phyloP scores from a whole-genome alignment of 352 stramenopile genomes.

The Phytophthora meadii region DNA sequence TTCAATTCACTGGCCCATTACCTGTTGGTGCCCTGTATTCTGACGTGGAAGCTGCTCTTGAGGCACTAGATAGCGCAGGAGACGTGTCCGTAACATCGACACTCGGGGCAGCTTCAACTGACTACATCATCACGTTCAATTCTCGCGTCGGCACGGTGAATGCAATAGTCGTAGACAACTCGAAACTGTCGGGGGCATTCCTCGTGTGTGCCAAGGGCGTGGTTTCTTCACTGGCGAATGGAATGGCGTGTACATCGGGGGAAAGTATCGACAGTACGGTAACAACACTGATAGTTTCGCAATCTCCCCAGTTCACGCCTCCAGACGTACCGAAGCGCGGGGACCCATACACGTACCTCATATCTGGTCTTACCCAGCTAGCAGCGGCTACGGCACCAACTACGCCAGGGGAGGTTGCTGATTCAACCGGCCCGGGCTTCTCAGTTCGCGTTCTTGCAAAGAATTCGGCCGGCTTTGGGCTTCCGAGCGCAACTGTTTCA shows the following conservation, averaged over 20 bases:
- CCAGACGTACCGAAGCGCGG: slow-evolving; percentile 48
- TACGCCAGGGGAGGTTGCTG: slow-evolving; percentile 35
- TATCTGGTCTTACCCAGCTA: slow-evolving; percentile 54
- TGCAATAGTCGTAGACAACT: slow-evolving; percentile 42
- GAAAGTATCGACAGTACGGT: slow-evolving; percentile 55
- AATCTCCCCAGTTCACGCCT: slow-evolving; percentile 46
- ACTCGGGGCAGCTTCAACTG: slow-evolving; percentile 26
- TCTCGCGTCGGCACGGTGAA: slow-evolving; percentile 48
- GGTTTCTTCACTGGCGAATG: slow-evolving; percentile 26
- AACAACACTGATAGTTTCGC: slow-evolving; percentile 26
- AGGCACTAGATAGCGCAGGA: slow-evolving; percentile 77
- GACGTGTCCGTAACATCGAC: slow-evolving; percentile 78
- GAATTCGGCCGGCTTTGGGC: slow-evolving; percentile 68
- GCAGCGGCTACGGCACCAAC: slow-evolving; percentile 39
- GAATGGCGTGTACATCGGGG: slow-evolving; percentile 49
- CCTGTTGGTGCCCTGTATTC: slow-evolving; percentile 59
- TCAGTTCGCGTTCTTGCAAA: slow-evolving; percentile 68
- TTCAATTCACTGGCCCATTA: slow-evolving; percentile 61
- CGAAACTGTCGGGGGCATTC: slow-evolving; percentile 43
- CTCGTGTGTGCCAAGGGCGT: slow-evolving; percentile 63
- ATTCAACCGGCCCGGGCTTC: slow-evolving; percentile 54
- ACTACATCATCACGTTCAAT: slow-evolving; percentile 70
- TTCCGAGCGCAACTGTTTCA: slow-evolving; percentile 53
- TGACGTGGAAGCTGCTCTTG: slow-evolving; percentile 82
- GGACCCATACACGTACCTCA: slow-evolving; percentile 64